These are phyloP conservation scores for Claviceps pusilla DNA, from an alignment of 2,329 filamentous ascomycete species.

Conservation along the genomic window DNA sequence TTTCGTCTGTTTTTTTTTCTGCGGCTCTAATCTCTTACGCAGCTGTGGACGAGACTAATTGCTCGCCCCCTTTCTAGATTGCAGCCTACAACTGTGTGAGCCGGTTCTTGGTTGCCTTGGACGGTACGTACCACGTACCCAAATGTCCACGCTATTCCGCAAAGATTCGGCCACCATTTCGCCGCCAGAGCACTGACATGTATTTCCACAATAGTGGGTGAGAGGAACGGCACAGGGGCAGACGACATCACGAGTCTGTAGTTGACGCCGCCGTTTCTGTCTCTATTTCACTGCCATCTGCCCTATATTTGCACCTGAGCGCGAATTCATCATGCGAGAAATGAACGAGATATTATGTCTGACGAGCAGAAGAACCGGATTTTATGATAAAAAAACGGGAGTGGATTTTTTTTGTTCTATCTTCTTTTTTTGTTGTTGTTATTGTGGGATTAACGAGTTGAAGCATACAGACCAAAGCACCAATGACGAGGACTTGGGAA, in stretches of 20 bases:
- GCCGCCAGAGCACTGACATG: slow-evolving; percentile 6
- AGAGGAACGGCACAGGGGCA: slow-evolving; percentile 39
- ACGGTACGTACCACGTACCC: slow-evolving; percentile 33
- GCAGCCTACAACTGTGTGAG: slow-evolving; percentile 77
- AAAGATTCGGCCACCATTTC: background rate
- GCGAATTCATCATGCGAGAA: background rate
- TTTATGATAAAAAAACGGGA: background rate
- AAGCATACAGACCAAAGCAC: slow-evolving; percentile 4
- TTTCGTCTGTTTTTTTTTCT: too few species aligned
- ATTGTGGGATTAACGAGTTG: background rate
- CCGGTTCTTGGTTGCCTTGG: slow-evolving; percentile 66
- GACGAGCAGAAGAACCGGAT: background rate
- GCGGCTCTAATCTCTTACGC: too few species aligned
- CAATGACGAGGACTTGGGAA: background rate
- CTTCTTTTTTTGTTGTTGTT: background rate
- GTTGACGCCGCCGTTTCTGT: too few species aligned
- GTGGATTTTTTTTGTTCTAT: background rate
- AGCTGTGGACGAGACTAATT: slow-evolving; percentile 9
- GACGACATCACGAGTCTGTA: slow-evolving; percentile 24
- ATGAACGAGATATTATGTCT: too few species aligned
- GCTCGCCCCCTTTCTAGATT: slow-evolving; percentile 16
- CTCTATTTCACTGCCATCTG: slow-evolving; percentile 1
- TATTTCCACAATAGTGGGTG: slow-evolving; percentile 31
- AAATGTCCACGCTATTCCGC: too few species aligned
- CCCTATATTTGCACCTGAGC: background rate